Percentiles rank a stretch among this genome's conserved stretches.
Conservation (phyloP, 176 grass and related monocot genomes). For the Phoenix roebelenii region DNA sequence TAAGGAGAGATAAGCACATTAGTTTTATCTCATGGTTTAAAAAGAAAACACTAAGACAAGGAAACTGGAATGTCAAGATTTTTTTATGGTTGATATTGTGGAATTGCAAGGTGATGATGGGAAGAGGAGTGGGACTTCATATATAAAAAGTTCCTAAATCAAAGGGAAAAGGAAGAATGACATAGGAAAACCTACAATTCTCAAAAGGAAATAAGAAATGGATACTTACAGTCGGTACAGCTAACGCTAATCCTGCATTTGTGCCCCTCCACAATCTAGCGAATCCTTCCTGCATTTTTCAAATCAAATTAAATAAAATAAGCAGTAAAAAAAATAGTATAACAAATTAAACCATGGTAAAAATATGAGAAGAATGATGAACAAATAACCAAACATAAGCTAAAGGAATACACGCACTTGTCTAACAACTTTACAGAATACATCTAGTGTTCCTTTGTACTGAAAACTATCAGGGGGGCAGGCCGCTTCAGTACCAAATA, state of each 20-base stretch:
- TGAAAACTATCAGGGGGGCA: conserved; percentile 83
- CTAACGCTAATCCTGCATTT: conserved; percentile 90
- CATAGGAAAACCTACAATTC: no score
- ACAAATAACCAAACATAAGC: neutral
- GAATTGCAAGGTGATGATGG: no score
- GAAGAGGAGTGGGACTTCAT: no score
- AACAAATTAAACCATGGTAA: neutral
- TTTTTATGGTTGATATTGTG: no score
- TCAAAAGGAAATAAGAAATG: neutral
- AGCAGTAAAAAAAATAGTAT: no score
- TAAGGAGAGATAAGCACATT: no score
- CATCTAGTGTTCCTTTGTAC: conserved; percentile 87
- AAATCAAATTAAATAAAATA: neutral
- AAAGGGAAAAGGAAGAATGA: no score
- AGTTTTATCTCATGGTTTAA: no score
- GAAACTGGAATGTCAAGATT: no score
- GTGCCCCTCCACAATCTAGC: conserved; percentile 86
- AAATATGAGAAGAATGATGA: no score
- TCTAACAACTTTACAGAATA: conserved; percentile 90
- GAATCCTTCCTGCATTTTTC: conserved; percentile 71
- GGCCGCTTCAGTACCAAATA: conserved; percentile 65
- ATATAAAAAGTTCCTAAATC: no score
- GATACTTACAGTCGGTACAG: conserved; percentile 71
- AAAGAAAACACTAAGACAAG: no score
- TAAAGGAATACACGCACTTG: conserved; percentile 32